Evolutionary conservation across 306 rosid species (phyloP), one percentile per base, ranked within the genome.

Genomic region (Oemleria cerasiformis): DNA sequence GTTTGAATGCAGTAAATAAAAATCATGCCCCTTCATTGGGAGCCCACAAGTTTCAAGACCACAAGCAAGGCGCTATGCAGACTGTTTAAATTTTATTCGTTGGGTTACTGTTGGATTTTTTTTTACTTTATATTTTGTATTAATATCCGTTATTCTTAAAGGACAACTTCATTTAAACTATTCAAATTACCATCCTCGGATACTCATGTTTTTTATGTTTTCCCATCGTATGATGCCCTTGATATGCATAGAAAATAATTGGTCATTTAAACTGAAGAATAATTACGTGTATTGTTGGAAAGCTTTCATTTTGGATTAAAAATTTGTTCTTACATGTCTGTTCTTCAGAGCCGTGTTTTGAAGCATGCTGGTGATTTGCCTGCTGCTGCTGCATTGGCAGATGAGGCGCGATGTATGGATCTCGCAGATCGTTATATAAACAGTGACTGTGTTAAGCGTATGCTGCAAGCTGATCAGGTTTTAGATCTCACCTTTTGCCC

Each of bases 381-480:
- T 64, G 98, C 97, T 72, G 92, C 98, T 71, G 96, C 98, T 67
- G 88, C 97, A 72, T 75, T 93, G 81, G 96, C 98, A 61, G 96
- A 93, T 73, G 97, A 93, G 81, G 98, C 97, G 67, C 86, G 98
- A 77, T 87, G 97, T 68, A 91, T 91, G 97, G 97, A 91, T 86
- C 96, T 93, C 71, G 97, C 97, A 30, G 98, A 93, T 83, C 97
- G 98, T 36, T 88, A 93, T 72, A 84, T 95, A 70, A 95, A 95
- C 84, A 95, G 97, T 84, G 94, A 93, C 50, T 93, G 96, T 23
- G 98, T 91, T 73, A 93, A 93, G 89, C 94, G 98, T 71, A 93
- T 93, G 98, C 84, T 93, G 77, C 97, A 91, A 87, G 97, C 98
- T 72, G 98, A 93, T 78, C 94, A 91, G 97, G 99, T 95, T 77